Evolutionary conservation across 805 yeast genomes (phyloP).

Genomic region (Wickerhamiella alocasiicola): DNA sequence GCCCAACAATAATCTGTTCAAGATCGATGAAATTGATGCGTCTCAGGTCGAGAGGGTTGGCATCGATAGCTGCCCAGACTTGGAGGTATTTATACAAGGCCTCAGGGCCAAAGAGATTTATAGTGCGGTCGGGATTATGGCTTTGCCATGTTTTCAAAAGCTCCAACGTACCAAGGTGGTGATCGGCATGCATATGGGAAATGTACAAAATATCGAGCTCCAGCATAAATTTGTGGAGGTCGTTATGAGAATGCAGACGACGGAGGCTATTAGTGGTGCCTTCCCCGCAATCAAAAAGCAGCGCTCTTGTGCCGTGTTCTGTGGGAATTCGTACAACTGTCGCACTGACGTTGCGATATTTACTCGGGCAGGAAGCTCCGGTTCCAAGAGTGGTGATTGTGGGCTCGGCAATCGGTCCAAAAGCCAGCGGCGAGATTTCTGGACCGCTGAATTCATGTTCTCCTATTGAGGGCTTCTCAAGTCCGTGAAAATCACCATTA

Average conservation of each 20-base stretch:
- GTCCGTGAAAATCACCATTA: constrained; percentile 1
- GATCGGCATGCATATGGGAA: constrained; percentile 95
- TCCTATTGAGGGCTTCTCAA: not conserved
- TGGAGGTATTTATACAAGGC: constrained; percentile 50
- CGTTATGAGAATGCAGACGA: constrained; percentile 45
- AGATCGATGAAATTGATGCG: constrained; percentile 45
- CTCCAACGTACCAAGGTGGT: constrained; percentile 73
- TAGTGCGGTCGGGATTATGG: constrained; percentile 18
- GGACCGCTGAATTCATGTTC: not conserved
- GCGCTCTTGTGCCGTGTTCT: constrained; percentile 25
- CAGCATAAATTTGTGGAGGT: constrained; percentile 34
- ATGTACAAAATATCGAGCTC: constrained; percentile 58
- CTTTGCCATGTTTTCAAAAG: constrained; percentile 53
- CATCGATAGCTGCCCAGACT: constrained; percentile 43
- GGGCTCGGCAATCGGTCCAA: constrained; percentile 17
- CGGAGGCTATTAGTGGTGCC: constrained; percentile 64
- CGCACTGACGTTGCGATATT: constrained; percentile 72
- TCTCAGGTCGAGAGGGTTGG: constrained; percentile 24
- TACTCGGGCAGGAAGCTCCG: constrained; percentile 82
- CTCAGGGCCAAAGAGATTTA: constrained; percentile 65
- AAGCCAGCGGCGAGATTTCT: not conserved
- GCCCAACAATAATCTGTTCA: constrained; percentile 41
- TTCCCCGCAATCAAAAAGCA: constrained; percentile 90
- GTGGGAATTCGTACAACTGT: constrained; percentile 61
- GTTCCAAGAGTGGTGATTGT: constrained; percentile 78